Evolutionary conservation across 305 asterid species (phyloP), one percentile per base, ranked within the genome.

Genomic region (Fraxinus albicans): DNA sequence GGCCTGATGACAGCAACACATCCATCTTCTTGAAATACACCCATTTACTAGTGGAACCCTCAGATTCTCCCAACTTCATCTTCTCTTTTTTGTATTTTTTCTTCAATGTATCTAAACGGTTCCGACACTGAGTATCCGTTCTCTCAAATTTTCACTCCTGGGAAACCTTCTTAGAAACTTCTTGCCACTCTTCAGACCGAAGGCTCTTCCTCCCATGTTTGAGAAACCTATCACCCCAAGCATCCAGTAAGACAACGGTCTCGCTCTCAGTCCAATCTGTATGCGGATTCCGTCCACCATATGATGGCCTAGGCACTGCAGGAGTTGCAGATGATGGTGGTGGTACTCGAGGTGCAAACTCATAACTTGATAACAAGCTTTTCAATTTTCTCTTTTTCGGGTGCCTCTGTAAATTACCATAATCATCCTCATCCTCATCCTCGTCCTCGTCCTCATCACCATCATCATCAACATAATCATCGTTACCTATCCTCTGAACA

Each of bases 31-130:
- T 84, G 86, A 92, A 97, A 87, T 95, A 95, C 42, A 94, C 89
- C 98, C 99, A 97, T 19, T 88, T 89, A 58, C 89, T 89, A 17
- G 77, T 63, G 19, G 73, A 77, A 47, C 85, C 77, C 38, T 83
- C 70, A 2, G 50, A 38, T 47, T 85, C 93, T 3, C 86, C 88
- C 1, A 85, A 36, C 84, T 91, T 91, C 83, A 40, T 73, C 88
- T 91, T 95, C 87, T 94, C 98, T 91, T 94, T 94, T 76, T 94
- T 95, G 94, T 94, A 95, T 40, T 95, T 94, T 83, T 92, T 94
- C 86, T 95, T 95, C 89, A 95, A 63, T 0, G 97, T 92, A 77
- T 92, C 98, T 85, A 95, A 85, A 73, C 97, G 96, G 77, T 94
- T 95, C 21, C 97, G 83, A 80, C 98, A 94, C 73, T 95, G 98